These are phyloP conservation scores for Petunia hybrid DNA, from an alignment of 305 asterid species.

Conservation along the genomic window DNA sequence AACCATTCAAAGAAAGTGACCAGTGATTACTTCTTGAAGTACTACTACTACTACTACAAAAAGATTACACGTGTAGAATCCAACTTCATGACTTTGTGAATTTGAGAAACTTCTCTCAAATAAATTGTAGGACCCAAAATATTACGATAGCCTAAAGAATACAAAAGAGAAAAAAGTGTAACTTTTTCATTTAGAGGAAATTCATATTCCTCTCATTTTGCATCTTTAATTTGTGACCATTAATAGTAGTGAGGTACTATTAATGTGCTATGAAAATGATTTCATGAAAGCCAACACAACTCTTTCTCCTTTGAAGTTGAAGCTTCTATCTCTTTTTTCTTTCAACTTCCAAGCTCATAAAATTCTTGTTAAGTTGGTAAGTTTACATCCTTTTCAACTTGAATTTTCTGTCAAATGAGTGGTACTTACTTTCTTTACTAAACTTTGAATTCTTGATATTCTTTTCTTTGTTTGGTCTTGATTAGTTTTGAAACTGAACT, in stretches of 20 bases:
- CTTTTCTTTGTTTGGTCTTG: neutral
- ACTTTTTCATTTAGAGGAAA: neutral
- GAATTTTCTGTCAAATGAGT: neutral
- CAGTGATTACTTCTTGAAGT: neutral
- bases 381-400: neutral
- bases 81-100: slow-evolving; percentile 22
- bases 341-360: neutral
- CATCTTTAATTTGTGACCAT: neutral
- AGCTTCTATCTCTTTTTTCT: neutral
- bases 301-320: neutral
- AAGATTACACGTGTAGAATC: slow-evolving; percentile 39
- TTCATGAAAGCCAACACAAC: neutral
- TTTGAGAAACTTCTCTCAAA: slow-evolving; percentile 17
- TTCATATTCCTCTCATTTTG: neutral
- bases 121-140: slow-evolving; percentile 24
- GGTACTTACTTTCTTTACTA: neutral
- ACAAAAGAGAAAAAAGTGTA: neutral
- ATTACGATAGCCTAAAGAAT: neutral
- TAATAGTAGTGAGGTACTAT: neutral
- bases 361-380: slow-evolving; percentile 23
- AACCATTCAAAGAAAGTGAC: slow-evolving; percentile 14
- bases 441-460: slow-evolving; percentile 10
- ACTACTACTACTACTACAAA: too few species aligned
- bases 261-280: neutral
- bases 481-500: slow-evolving; percentile 3